Evolutionary conservation across 768 basidiomycete species (phyloP).

Genomic region (Phaeolepiota aurea): DNA sequence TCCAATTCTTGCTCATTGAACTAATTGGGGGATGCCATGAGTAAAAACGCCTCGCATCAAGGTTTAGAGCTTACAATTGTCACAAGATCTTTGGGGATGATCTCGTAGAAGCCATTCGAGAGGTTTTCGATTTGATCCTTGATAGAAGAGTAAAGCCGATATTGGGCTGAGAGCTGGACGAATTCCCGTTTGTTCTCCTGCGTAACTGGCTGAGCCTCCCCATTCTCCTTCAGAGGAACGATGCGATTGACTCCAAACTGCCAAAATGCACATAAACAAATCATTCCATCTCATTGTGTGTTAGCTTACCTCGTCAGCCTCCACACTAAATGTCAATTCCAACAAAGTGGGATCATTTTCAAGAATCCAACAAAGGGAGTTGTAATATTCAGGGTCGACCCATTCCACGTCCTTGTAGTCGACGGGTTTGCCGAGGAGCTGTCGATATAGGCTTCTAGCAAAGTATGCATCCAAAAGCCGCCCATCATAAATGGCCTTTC

Average conservation of each 20-base stretch:
- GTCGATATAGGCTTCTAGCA: conserved; percentile 92
- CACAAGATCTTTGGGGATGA: conserved; percentile 93
- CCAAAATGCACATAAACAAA: conserved; percentile 1
- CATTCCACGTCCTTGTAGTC: conserved; percentile 96
- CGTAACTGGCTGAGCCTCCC: conserved; percentile 80
- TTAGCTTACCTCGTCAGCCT: conserved; percentile 79
- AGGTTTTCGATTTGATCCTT: conserved; percentile 92
- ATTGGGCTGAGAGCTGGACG: conserved; percentile 91
- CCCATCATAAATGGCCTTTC: conserved; percentile 96
- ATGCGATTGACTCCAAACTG: conserved; percentile 90
- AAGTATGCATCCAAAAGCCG: conserved; percentile 97
- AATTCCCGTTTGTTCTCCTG: conserved; percentile 97
- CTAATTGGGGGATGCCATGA: conserved; percentile 24
- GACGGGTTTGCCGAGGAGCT: conserved; percentile 88
- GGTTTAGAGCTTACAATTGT: conserved; percentile 59
- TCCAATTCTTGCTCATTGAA: conserved; percentile 95
- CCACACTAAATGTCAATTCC: conserved; percentile 91
- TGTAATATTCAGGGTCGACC: conserved; percentile 98
- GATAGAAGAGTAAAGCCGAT: conserved; percentile 88
- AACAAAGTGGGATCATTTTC: conserved; percentile 87
- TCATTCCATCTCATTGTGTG: conserved; percentile 2
- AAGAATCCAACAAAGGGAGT: conserved; percentile 94
- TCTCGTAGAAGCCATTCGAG: conserved; percentile 89
- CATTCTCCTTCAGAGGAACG: conserved; percentile 79
- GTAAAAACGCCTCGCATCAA: conserved; percentile 7